Evolutionary conservation across 305 asterid species (phyloP).

Genomic region (Lippia alba): DNA sequence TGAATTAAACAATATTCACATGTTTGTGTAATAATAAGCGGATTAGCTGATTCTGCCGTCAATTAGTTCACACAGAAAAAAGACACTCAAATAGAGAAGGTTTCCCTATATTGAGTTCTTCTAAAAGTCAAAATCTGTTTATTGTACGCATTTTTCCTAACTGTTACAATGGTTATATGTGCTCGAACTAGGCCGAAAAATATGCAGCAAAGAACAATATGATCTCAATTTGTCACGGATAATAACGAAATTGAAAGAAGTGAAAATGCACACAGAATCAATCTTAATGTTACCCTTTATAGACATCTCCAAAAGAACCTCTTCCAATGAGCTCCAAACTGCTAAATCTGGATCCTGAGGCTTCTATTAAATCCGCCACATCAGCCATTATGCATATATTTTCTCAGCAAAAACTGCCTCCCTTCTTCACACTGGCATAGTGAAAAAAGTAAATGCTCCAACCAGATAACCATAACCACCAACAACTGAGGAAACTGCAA

Average conservation of each 20-base stretch:
- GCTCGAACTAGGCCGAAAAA: conserved; percentile 15
- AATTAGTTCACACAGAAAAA: not conserved
- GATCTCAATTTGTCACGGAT: conserved; percentile 11
- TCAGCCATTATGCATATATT: conserved; percentile 63
- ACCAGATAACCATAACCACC: conserved; percentile 37
- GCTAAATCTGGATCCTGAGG: conserved; percentile 81
- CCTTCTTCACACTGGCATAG: conserved; percentile 41
- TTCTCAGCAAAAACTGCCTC: conserved; percentile 5
- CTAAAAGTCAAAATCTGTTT: conserved; percentile 8
- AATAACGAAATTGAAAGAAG: conserved; percentile 26
- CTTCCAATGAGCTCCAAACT: conserved; percentile 92
- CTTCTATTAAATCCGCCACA: conserved; percentile 77
- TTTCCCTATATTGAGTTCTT: conserved; percentile 18
- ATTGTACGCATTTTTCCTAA: conserved; percentile 4
- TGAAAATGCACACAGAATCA: conserved; percentile 11
- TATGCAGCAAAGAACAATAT: not conserved
- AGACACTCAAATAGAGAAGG: conserved; percentile 8
- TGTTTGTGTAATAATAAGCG: conserved; percentile 4
- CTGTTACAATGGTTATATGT: not conserved
- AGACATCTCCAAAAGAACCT: conserved; percentile 96
- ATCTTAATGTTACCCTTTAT: conserved; percentile 68
- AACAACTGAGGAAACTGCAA: conserved; percentile 16
- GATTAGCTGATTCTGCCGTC: not conserved
- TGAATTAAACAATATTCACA: conserved; percentile 1
- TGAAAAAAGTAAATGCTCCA: conserved; percentile 27